Conservation (phyloP, 139 green algal species). For the Trebouxia sp. region DNA sequence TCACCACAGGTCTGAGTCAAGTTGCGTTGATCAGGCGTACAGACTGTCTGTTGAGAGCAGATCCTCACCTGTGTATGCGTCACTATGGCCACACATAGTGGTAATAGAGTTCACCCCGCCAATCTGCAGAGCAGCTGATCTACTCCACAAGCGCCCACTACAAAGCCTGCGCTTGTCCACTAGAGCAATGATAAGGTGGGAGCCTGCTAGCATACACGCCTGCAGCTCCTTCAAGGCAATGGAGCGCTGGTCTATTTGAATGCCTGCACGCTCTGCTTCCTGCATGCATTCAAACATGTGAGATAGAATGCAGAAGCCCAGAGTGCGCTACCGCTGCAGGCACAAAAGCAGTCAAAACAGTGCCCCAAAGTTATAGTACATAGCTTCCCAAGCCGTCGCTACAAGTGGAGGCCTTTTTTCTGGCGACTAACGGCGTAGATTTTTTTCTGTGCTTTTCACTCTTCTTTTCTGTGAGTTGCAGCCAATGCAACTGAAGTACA, state of each 20-base stretch:
- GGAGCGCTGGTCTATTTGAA: not conserved
- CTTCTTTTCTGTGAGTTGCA: no score
- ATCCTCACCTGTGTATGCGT: slow-evolving; percentile 42
- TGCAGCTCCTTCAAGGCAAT: slow-evolving; percentile 28
- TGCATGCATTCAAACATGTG: not conserved
- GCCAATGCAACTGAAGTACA: not conserved
- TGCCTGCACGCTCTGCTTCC: slow-evolving; percentile 17
- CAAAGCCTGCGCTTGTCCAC: slow-evolving; percentile 77
- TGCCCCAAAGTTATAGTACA: not conserved
- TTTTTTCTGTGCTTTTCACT: no score
- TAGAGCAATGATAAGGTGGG: slow-evolving; percentile 73
- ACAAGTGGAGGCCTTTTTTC: not conserved
- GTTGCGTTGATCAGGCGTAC: no score
- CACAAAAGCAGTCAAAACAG: not conserved
- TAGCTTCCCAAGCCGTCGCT: not conserved
- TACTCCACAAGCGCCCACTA: slow-evolving; percentile 3
- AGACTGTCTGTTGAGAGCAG: not conserved
- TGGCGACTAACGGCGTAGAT: not conserved
- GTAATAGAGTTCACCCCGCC: not conserved
- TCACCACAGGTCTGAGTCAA: no score
- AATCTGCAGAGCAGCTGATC: not conserved
- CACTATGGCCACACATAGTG: not conserved
- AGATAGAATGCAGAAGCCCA: not conserved
- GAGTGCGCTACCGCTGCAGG: not conserved
- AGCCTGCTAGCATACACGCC: slow-evolving; percentile 42